Evolutionary conservation across 2,329 filamentous ascomycete species (phyloP).

Genomic region (Diaporthe destruens): DNA sequence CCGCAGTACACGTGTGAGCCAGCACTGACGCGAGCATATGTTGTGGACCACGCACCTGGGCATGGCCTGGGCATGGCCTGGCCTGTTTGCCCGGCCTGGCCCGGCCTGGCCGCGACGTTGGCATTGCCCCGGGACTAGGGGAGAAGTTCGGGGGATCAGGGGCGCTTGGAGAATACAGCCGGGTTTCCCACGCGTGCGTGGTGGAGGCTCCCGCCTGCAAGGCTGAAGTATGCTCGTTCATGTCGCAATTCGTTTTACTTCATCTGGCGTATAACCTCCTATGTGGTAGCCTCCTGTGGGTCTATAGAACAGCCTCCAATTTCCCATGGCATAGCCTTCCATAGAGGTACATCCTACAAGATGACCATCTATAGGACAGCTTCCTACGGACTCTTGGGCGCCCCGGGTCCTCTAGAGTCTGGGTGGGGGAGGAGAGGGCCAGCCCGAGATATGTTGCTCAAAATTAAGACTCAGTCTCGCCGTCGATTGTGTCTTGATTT

Average conservation of each 20-base stretch:
- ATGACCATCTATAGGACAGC: too few relatives aligned
- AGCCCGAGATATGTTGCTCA: neutral
- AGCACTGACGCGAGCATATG: conserved; percentile 20
- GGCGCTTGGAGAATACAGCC: neutral
- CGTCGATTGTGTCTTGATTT: neutral
- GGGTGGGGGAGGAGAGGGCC: neutral
- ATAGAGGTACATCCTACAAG: too few relatives aligned
- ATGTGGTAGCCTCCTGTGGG: too few relatives aligned
- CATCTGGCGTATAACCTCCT: neutral
- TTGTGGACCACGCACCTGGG: conserved; percentile 27
- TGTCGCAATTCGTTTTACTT: neutral
- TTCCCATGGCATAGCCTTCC: too few relatives aligned
- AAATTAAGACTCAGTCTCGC: neutral
- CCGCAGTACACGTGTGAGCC: conserved; percentile 27
- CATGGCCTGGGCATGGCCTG: too few relatives aligned
- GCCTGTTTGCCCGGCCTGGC: neutral
- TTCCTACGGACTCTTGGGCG: too few relatives aligned
- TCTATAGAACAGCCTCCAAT: too few relatives aligned
- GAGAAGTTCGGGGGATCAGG: neutral
- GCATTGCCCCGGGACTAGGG: neutral
- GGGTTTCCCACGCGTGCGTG: too few relatives aligned
- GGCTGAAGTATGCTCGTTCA: neutral
- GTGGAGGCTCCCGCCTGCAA: too few relatives aligned
- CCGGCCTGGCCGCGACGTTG: conserved; percentile 2
- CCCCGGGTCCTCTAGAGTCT: neutral